Base-by-base conservation (phyloP, 1,284 basidiomycete species). In the Melanopsichium pennsylvanicum region DNA sequence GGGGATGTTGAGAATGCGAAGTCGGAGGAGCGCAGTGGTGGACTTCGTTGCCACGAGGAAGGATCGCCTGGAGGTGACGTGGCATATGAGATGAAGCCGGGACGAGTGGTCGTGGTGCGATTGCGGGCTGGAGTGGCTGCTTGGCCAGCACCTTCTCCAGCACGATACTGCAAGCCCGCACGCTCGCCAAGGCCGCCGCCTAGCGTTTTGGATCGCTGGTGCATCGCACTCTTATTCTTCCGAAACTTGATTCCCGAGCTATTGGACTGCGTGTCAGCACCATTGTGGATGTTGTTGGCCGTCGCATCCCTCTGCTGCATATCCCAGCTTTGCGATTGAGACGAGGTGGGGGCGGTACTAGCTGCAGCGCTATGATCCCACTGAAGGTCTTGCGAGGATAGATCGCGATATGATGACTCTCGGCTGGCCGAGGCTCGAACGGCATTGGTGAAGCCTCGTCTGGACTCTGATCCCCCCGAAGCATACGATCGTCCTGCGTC, bases 261-360 rank as follows among this genome's bases (percentile, higher is more conserved):
- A n/a, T n/a, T 54, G 6, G 59, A 59, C 35, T 46, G 42, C 2
- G 44, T 25, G 12, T 49, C 50, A 15, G 36, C 11, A 3, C 13
- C 12, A 18, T 18, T n/a, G 7, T 25, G 36, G 5, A 40, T 31
- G 32, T 25, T 38, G n/a, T 5, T 19, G 19, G 49, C 12, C 5
- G 19, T 39, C 13, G 29, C 33, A n/a, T 37, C 56, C 19, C 45
- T 47, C 18, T 31, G 49, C 19, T 47, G 42, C 41, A 38, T 35
- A 13, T 60, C 59, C 59, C 55, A 59, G 21, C 33, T 38, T 31
- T 47, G 60, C 22, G 61, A 63, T 33, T 51, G 67, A 15, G 48
- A 57, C 44, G 67, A 70, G 5, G 67, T 64, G 11, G 67, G 60
- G 8, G 67, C 60, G 8, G 67, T 63, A 33, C 67, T 70, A 9